Evolutionary conservation across 768 basidiomycete species (phyloP).

Genomic region (Cubamyces sp.): DNA sequence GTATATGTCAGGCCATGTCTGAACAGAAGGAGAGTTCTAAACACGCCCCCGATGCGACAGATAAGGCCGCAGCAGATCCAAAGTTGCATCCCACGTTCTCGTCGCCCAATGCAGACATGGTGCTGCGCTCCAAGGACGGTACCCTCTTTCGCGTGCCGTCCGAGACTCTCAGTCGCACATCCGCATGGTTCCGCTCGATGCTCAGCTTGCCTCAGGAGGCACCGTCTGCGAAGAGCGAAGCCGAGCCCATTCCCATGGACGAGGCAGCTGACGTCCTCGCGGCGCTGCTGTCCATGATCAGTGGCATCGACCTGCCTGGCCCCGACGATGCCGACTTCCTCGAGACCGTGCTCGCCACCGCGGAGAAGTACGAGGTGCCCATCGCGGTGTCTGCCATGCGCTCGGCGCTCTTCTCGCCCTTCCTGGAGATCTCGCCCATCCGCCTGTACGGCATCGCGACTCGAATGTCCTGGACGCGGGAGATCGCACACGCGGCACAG

Average conservation of each 20-base stretch:
- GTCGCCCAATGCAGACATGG: conserved; percentile 26
- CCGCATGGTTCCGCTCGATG: conserved; percentile 36
- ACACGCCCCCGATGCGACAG: not conserved
- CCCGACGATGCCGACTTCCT: conserved; percentile 49
- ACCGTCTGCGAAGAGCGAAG: not conserved
- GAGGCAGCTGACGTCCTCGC: conserved; percentile 43
- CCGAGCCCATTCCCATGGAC: conserved; percentile 34
- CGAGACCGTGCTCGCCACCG: conserved; percentile 43
- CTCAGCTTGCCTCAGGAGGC: conserved; percentile 28
- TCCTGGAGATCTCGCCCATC: conserved; percentile 48
- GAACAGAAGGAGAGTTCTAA: not conserved
- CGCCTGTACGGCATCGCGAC: conserved; percentile 53
- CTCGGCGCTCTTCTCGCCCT: conserved; percentile 44
- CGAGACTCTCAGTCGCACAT: conserved; percentile 29
- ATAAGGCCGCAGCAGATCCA: not conserved
- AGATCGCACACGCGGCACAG: conserved; percentile 47
- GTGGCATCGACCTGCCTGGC: conserved; percentile 44
- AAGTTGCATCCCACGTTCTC: conserved; percentile 24
- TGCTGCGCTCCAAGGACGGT: conserved; percentile 28
- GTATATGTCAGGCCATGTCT: not conserved
- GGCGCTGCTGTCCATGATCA: conserved; percentile 45
- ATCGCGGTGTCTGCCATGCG: conserved; percentile 50
- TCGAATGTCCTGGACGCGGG: conserved; percentile 49
- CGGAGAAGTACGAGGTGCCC: conserved; percentile 51
- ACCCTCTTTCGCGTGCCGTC: conserved; percentile 32